Evolutionary conservation across 257 asterid species (phyloP), one percentile per base, ranked within the genome.

Genomic region (Plantago ovata): DNA sequence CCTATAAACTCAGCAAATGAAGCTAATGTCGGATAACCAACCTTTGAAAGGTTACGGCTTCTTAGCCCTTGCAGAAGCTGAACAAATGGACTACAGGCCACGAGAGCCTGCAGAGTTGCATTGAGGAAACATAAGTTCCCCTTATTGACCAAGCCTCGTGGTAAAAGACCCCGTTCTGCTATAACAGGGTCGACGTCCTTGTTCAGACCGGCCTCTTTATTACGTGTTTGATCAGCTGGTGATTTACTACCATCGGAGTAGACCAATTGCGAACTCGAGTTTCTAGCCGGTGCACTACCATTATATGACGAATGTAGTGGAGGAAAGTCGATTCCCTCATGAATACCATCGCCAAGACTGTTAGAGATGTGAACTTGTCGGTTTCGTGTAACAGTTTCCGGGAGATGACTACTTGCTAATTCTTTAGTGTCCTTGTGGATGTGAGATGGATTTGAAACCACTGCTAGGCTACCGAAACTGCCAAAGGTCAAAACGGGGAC

Each of bases 121-220:
- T 88, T 92, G 56, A 88, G 95, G 76, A 92, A 92, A 72, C 98
- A 92, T 71, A 88, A 52, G 69, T 92, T 92, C 71, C 98, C 98
- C 10, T 88, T 66, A 74, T 92, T 92, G 72, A 80, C 70, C 73
- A 92, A 65, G 23, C 98, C 98, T 15, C 87, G 91, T 66, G 98
- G 95, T 61, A 80, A 67, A 60, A 92, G 67, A 51, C 78, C 96
- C 19, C 61, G 65, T 58, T 62, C 64, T 65, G 72, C 67, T 53
- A 62, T 45, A 62, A 58, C 43, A 50, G 83, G 76, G 59, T n/a
- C n/a, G n/a, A 47, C 71, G 70, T 76, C 70, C 2, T 32, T 60
- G 69, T 64, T 70, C 23, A 39, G 39, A 36, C 15, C 58, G 64
- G 73, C 69, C 58, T 63, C 77, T 36, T 66, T 67, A 33, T 56